These are phyloP conservation scores for Ceratopteris richardii DNA, from an alignment of 75 land plant species.

Conservation along the genomic window DNA sequence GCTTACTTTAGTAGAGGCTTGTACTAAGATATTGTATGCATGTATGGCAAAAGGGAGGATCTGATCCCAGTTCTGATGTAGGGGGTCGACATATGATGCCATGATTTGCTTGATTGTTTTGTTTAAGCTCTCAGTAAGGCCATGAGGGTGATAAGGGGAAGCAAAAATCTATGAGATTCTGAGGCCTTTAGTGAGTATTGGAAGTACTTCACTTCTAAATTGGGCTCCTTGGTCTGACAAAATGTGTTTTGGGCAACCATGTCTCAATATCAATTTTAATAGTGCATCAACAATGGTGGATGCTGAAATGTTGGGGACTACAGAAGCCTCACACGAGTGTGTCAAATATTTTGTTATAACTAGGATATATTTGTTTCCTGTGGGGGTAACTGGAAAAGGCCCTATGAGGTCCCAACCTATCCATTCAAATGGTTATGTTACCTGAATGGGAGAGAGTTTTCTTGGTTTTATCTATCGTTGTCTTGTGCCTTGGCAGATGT, in stretches of 20 bases:
- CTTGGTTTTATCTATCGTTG: neutral
- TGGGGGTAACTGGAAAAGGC: neutral
- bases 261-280: neutral
- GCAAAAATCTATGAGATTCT: neutral
- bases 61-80: neutral
- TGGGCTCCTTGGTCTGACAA: neutral
- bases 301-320: neutral
- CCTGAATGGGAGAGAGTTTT: neutral
- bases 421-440: neutral
- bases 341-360: neutral
- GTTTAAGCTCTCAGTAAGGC: neutral
- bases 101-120: neutral
- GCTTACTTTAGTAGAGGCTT: neutral
- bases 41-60: slow-evolving; percentile 2
- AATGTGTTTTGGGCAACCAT: neutral
- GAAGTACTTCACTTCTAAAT: neutral
- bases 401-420: neutral
- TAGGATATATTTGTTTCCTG: neutral
- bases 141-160: neutral
- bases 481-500: neutral
- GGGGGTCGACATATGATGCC: neutral
- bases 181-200: neutral
- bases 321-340: neutral
- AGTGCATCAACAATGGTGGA: neutral
- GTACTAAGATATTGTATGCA: neutral